Evolutionary conservation across 2,329 filamentous ascomycete species (phyloP), one percentile per base, ranked within the genome.

Genomic region (Aspergillus sp.): DNA sequence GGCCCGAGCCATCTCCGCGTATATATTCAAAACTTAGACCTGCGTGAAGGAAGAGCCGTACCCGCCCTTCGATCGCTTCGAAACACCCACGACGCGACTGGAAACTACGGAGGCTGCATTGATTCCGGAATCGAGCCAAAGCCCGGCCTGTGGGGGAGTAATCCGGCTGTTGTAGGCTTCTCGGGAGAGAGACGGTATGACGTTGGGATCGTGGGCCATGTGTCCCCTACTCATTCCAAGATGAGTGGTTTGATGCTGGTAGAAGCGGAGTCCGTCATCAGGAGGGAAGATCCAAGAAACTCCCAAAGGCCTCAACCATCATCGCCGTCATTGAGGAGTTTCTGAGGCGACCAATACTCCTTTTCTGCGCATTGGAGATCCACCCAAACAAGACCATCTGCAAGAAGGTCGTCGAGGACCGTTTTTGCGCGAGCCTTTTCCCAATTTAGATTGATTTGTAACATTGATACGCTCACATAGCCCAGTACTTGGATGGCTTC

Each of bases 381-480:
- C 5, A 98, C 86, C 95, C 95, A 99, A 13, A 99, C 85, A 79
- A 99, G 85, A 52, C 92, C 91, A 68, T 96, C 91, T 0, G 88
- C 87, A 51, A 98, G 82, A 34, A 99, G 78, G 74, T 99, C 95
- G 61, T 97, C 91, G 51, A 98, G 83, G 2, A 93, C 92, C 0
- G 95, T 96, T 71, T 89, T 84, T n/a, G 91, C 90, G 62, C 95
- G 83, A 5, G 92, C 89, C 45, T 85, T 81, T 64, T 93, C 88
- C 95, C 95, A 99, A 15, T 82, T 83, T 27, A 99, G 77, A 72
- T 99, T 99, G 51, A 89, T 78, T 76, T 89, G 88, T 54, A 99
- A 77, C 89, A 98, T 96, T 1, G 89, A 89, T 15, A 96, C 85
- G 57, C 89, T 96, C 51, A 98, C 90, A 70, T 91, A 96, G 1